Conservation (phyloP, 1,284 basidiomycete genomes). For the Vanrija sp. region DNA sequence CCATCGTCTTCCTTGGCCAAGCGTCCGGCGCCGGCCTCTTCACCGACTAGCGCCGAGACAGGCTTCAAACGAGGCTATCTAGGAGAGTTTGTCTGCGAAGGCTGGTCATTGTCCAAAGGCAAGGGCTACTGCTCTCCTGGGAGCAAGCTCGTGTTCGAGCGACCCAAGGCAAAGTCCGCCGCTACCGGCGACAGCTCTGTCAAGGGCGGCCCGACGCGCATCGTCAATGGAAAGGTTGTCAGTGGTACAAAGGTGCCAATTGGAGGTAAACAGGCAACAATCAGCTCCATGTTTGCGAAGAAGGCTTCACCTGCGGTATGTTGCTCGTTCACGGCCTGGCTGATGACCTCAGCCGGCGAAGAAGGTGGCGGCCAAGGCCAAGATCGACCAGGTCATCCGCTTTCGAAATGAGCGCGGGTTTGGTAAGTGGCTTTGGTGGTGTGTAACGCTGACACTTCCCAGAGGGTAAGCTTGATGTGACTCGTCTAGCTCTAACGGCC, state of each 20-base stretch:
- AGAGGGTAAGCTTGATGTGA: slow-evolving; percentile 3
- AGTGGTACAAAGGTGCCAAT: slow-evolving; percentile 29
- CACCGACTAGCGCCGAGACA: slow-evolving; percentile 15
- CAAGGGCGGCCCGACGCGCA: slow-evolving; percentile 35
- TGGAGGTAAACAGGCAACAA: slow-evolving; percentile 37
- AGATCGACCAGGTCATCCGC: slow-evolving; percentile 45
- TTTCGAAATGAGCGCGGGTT: slow-evolving; percentile 47
- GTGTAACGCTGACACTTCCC: not conserved
- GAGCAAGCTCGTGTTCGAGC: slow-evolving; percentile 41
- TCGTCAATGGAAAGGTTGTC: slow-evolving; percentile 45
- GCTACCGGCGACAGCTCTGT: slow-evolving; percentile 15
- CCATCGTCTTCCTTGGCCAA: slow-evolving; percentile 14
- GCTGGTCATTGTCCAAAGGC: slow-evolving; percentile 49
- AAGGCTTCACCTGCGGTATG: slow-evolving; percentile 25
- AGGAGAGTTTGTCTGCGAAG: slow-evolving; percentile 49
- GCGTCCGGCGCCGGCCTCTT: slow-evolving; percentile 14
- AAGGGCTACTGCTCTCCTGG: slow-evolving; percentile 48
- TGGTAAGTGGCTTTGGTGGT: slow-evolving; percentile 19
- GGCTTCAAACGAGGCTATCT: slow-evolving; percentile 42
- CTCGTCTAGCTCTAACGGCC: not conserved
- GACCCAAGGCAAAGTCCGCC: slow-evolving; percentile 30
- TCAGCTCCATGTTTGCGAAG: slow-evolving; percentile 44
- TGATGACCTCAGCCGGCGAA: slow-evolving; percentile 17
- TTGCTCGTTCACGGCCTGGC: not conserved
- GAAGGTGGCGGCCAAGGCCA: slow-evolving; percentile 33